Base-by-base conservation (phyloP, 192 early-diverging fungal genomes). In the Coemansia sp. region DNA sequence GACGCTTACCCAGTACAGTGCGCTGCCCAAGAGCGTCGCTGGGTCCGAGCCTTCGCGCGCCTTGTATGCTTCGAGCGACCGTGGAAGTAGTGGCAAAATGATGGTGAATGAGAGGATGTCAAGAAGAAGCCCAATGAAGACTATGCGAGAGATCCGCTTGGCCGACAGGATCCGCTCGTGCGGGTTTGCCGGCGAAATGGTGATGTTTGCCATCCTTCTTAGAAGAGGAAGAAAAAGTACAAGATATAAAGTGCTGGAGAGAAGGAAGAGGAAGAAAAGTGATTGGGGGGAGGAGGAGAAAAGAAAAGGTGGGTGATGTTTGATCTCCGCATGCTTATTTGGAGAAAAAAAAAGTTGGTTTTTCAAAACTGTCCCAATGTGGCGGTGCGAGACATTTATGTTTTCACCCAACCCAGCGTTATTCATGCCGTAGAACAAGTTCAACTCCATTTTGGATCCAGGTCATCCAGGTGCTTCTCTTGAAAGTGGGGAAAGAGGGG, bases 71-170 rank as follows among this genome's bases (percentile, higher is more conserved):
- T 94, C 87, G 7, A 99, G 80, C 35, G 98, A 82, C 20, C 96
- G 84, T 44, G 97, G 97, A 64, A 94, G 92, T 35, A 99, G 86
- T 6, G 97, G 97, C 44, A 99, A 77, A 73, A 99, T 98, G 62
- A 96, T 95, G 11, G 97, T 99, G 81, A 99, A 99, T 6, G 96
- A 92, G 26, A 99, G 90, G 58, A 99, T 92, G 76, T 98, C 97
- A 23, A 99, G 87, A 44, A 99, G 79, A 18, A 99, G 87, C 0
- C 94, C 92, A 11, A 87, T 85, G 67, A 99, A 95, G 21, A 98
- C 80, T 6, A 83, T 72, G 20, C 67, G 80, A 14, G 80, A 69
- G 51, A 83, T 75, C 24, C 75, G 70, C 30, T 61, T 62, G 71
- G 75, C 69, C 63, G 16, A 56, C 67, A 53, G 51, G 23, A 53